Conservation (phyloP, 306 rosid genomes). For the Phaseolus lunatus region DNA sequence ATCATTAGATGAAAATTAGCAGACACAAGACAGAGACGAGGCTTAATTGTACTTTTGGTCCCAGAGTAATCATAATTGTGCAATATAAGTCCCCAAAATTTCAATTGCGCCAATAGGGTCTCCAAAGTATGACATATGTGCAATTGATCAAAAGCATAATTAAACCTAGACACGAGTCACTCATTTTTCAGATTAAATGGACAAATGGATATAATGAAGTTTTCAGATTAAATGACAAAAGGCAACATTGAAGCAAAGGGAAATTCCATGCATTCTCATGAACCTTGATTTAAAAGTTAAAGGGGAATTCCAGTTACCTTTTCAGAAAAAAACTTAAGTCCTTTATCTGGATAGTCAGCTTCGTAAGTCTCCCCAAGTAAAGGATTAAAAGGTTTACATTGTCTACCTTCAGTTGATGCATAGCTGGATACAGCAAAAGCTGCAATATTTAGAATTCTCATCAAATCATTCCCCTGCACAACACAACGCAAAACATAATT, state of each 20-base stretch:
- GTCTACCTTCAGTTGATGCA: slow-evolving; percentile 98
- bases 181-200: slow-evolving; percentile 27
- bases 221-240: slow-evolving; percentile 25
- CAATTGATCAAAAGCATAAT: no score
- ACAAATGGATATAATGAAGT: not conserved
- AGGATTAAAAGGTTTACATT: slow-evolving; percentile 98
- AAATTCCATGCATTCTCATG: slow-evolving; percentile 16
- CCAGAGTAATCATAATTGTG: no score
- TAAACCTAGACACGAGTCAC: not conserved
- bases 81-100: no score
- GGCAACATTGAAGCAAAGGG: slow-evolving; percentile 20
- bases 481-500: slow-evolving; percentile 55
- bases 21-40: slow-evolving; percentile 9
- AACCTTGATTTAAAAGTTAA: slow-evolving; percentile 18
- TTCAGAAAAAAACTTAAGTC: slow-evolving; percentile 88
- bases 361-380: slow-evolving; percentile 98
- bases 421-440: slow-evolving; percentile 99
- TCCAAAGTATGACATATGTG: no score
- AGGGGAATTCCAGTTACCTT: slow-evolving; percentile 61
- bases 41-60: no score
- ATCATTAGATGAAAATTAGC: slow-evolving; percentile 56
- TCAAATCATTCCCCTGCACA: slow-evolving; percentile 95
- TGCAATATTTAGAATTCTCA: slow-evolving; percentile 91
- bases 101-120: no score
- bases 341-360: slow-evolving; percentile 98